These are phyloP conservation scores for Botrytis galanthina DNA, from an alignment of 2,329 filamentous ascomycete genomes.

Conservation along the genomic window DNA sequence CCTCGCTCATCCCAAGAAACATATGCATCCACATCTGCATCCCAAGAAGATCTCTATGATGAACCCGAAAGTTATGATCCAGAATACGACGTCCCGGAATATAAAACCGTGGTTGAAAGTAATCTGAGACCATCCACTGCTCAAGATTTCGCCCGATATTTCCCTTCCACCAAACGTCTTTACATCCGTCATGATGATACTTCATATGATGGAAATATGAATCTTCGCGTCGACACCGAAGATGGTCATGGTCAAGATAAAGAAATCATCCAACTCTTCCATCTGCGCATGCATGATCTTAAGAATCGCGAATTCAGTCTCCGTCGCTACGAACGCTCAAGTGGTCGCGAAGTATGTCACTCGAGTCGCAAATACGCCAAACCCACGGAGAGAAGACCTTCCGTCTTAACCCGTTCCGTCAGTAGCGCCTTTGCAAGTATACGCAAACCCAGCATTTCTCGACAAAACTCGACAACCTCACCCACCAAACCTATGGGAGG, in stretches of 20 bases:
- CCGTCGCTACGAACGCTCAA: slow-evolving; percentile 86
- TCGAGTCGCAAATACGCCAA: slow-evolving; percentile 69
- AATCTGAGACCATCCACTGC: slow-evolving; percentile 75
- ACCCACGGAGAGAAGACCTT: slow-evolving; percentile 43
- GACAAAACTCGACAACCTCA: slow-evolving; percentile 30
- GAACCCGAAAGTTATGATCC: slow-evolving; percentile 44
- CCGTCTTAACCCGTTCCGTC: slow-evolving; percentile 51
- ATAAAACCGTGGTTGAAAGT: slow-evolving; percentile 59
- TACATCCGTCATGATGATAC: slow-evolving; percentile 87
- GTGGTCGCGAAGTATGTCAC: slow-evolving; percentile 88
- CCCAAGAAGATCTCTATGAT: slow-evolving; percentile 53
- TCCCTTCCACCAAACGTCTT: slow-evolving; percentile 79
- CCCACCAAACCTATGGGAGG: slow-evolving; percentile 19
- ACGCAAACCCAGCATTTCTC: slow-evolving; percentile 50
- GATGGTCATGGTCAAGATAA: slow-evolving; percentile 54
- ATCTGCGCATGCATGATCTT: slow-evolving; percentile 91
- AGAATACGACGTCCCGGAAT: slow-evolving; percentile 40
- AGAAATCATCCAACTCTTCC: slow-evolving; percentile 75
- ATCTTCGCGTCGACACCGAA: slow-evolving; percentile 81
- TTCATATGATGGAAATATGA: slow-evolving; percentile 93
- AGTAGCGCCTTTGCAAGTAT: slow-evolving; percentile 50
- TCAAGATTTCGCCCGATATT: slow-evolving; percentile 77
- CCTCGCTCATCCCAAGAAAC: slow-evolving; percentile 57
- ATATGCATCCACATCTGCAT: slow-evolving; percentile 71
- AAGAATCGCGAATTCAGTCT: slow-evolving; percentile 84